Conservation (phyloP, 2,329 filamentous ascomycete genomes). For the Tolypocladium guangdongense region DNA sequence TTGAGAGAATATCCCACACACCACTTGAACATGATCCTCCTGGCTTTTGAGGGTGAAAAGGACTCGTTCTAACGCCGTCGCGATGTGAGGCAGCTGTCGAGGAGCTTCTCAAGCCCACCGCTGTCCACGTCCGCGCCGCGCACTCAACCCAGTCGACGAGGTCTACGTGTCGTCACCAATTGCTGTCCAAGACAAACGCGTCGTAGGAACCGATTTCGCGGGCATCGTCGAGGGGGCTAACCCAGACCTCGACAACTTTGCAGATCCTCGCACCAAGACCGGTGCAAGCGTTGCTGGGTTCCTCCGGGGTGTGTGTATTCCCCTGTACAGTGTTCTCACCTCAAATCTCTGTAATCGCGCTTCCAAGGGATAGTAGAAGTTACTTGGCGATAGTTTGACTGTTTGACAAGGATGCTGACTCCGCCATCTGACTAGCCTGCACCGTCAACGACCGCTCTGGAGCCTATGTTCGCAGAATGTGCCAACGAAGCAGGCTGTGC, state of each 20-base stretch:
- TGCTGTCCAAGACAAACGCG: conserved; percentile 14
- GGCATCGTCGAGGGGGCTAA: conserved; percentile 18
- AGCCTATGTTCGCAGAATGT: conserved; percentile 34
- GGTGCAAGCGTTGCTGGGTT: conserved; percentile 28
- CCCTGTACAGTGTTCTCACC: too few relatives aligned
- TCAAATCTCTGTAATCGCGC: neutral
- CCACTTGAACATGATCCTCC: neutral
- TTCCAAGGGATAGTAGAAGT: neutral
- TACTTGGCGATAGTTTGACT: neutral
- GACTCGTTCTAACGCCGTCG: conserved; percentile 9
- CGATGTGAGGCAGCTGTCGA: conserved; percentile 1
- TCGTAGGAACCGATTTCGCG: conserved; percentile 29
- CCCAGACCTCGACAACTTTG: conserved; percentile 2
- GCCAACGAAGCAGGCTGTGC: conserved; percentile 7
- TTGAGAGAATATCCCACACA: neutral
- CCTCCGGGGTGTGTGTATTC: conserved; percentile 20
- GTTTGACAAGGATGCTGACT: neutral
- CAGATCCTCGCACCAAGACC: conserved; percentile 7
- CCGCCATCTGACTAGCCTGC: conserved; percentile 15
- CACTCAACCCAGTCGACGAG: conserved; percentile 17
- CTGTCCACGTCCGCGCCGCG: conserved; percentile 13
- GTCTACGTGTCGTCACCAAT: conserved; percentile 25
- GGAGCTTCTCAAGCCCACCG: conserved; percentile 8
- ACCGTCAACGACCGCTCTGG: conserved; percentile 30
- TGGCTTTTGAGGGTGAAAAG: conserved; percentile 11